Percentiles rank a stretch among this genome's conserved stretches.
phyloP scores from a whole-genome alignment of 305 asterid genomes.

The Solanum chacoense region DNA sequence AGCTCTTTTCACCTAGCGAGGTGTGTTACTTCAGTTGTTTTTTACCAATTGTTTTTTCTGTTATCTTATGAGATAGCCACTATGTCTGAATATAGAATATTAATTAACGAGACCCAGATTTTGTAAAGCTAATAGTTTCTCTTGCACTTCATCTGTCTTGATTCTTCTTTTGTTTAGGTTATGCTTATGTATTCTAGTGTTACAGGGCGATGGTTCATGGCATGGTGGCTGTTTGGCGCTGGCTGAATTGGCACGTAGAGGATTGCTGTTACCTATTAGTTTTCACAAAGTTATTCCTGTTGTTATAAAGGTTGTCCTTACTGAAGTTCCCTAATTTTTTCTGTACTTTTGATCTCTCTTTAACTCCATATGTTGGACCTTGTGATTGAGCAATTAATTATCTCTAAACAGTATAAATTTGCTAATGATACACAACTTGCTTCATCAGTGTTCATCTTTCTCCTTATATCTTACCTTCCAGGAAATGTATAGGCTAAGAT shows the following conservation, averaged over 20 bases:
- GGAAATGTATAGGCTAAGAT: neutral
- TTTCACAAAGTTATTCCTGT: conserved; percentile 89
- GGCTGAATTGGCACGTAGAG: conserved; percentile 98
- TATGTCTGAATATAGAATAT: neutral
- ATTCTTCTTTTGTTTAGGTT: conserved; percentile 2
- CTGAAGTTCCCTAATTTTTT: neutral
- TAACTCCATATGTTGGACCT: neutral
- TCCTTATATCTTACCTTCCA: neutral
- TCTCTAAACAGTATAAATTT: neutral
- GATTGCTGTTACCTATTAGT: conserved; percentile 77
- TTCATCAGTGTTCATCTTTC: neutral
- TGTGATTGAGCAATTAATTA: neutral
- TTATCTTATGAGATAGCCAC: neutral
- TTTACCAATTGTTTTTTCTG: neutral
- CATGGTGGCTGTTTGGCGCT: conserved; percentile 99
- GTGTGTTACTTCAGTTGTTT: conserved; percentile 27
- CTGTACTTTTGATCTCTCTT: neutral
- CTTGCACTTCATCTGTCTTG: neutral
- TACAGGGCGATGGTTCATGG: conserved; percentile 99
- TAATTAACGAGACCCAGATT: neutral
- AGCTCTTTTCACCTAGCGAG: conserved; percentile 92
- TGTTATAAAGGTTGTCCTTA: conserved; percentile 54
- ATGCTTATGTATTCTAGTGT: conserved; percentile 12
- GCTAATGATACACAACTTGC: neutral
- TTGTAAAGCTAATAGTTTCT: neutral